Conservation (phyloP, 768 basidiomycete species). For the Termitomyces sp. region DNA sequence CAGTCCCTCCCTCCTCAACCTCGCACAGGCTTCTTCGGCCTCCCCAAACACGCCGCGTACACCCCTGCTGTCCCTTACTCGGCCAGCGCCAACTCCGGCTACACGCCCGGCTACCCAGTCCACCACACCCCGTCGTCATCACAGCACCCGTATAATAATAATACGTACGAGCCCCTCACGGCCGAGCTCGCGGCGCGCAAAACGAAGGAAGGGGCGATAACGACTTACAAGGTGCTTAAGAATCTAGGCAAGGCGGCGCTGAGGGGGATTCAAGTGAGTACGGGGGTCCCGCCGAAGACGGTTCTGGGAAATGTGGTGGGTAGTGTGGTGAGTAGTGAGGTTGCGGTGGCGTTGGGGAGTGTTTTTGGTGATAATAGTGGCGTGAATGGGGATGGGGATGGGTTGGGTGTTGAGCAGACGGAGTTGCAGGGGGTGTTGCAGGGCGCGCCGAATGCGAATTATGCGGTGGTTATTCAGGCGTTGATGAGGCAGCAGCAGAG, state of each 20-base stretch:
- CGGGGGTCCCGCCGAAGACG: neutral
- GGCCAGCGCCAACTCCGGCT: no score
- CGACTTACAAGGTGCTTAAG: conserved; percentile 7
- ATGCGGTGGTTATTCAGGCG: conserved; percentile 27
- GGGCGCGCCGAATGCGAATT: conserved; percentile 28
- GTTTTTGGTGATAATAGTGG: conserved; percentile 8
- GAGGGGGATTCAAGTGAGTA: conserved; percentile 8
- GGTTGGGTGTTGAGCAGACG: neutral
- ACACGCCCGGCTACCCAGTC: no score
- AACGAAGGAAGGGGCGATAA: neutral
- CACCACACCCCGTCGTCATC: no score
- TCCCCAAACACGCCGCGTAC: neutral
- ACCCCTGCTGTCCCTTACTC: no score
- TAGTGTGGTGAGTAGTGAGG: neutral
- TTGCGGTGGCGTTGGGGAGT: neutral
- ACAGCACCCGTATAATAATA: no score
- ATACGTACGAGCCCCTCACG: no score
- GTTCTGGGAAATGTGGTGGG: conserved; percentile 7
- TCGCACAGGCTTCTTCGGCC: conserved; percentile 4
- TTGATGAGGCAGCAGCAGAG: conserved; percentile 17
- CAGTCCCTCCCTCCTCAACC: neutral
- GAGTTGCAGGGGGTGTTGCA: conserved; percentile 29
- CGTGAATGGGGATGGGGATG: no score
- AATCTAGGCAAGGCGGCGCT: conserved; percentile 7
- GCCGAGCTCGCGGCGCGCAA: no score